These are phyloP conservation scores for Mentha longifolia DNA, from an alignment of 257 asterid species.

Conservation along the genomic window DNA sequence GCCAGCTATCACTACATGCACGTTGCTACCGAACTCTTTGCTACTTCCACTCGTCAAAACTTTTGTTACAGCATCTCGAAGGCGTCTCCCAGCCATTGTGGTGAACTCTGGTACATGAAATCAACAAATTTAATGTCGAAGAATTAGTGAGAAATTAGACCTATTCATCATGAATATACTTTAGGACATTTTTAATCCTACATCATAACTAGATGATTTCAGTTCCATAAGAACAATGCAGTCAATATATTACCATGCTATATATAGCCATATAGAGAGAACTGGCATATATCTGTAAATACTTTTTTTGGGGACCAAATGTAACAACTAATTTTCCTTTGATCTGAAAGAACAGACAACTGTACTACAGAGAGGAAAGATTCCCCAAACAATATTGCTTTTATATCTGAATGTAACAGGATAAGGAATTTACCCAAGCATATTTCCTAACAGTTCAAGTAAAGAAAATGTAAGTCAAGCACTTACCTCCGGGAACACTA, in stretches of 20 bases:
- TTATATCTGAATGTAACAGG: not conserved
- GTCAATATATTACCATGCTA: conserved; percentile 10
- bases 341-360: conserved; percentile 8
- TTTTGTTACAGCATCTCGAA: conserved; percentile 82
- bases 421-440: conserved; percentile 4
- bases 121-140: not conserved
- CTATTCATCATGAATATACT: conserved; percentile 10
- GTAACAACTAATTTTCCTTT: not conserved
- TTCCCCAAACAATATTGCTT: not conserved
- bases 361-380: not conserved
- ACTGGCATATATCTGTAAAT: not conserved
- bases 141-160: conserved; percentile 14
- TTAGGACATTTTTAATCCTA: conserved; percentile 7
- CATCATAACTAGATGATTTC: conserved; percentile 1
- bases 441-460: conserved; percentile 14
- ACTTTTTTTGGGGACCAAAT: not conserved
- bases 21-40: conserved; percentile 56
- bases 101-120: conserved; percentile 65
- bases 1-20: conserved; percentile 93
- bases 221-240: not conserved
- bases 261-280: not conserved
- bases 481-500: conserved; percentile 90
- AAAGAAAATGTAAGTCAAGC: conserved; percentile 16
- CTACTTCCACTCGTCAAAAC: conserved; percentile 53
- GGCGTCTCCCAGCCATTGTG: conserved; percentile 99